phyloP scores from a whole-genome alignment of 2,329 filamentous ascomycete genomes.

The Rugonectria rugulosa region DNA sequence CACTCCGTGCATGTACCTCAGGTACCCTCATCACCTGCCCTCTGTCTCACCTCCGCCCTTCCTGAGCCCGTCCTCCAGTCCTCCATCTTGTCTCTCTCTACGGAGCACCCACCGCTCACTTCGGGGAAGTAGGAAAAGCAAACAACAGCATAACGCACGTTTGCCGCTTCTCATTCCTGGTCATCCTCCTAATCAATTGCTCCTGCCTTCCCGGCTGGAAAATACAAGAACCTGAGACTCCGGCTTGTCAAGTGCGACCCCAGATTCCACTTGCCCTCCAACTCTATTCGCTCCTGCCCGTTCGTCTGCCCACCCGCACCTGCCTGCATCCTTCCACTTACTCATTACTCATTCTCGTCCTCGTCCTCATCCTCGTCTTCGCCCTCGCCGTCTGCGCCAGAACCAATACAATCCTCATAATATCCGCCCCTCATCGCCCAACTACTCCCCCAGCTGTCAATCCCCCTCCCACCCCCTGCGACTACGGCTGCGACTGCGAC shows the following conservation, averaged over 20 bases:
- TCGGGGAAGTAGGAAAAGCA: too few relatives aligned
- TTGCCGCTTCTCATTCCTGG: background rate
- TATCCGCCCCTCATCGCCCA: slow-evolving; percentile 12
- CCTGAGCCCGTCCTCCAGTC: too few relatives aligned
- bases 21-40: background rate
- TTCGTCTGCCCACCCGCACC: slow-evolving; percentile 1
- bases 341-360: background rate
- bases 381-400: slow-evolving; percentile 11
- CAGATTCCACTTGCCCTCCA: background rate
- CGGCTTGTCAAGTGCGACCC: slow-evolving; percentile 1
- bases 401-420: background rate
- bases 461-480: background rate
- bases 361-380: background rate
- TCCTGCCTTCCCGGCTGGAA: background rate
- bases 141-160: background rate
- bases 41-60: background rate
- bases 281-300: slow-evolving; percentile 3
- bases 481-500: too few relatives aligned
- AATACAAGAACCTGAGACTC: slow-evolving; percentile 6
- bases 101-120: too few relatives aligned
- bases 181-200: background rate
- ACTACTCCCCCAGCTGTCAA: background rate
- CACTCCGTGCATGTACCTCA: background rate
- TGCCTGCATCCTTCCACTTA: background rate
- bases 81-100: too few relatives aligned